These are phyloP conservation scores for Terfezia boudieri DNA, from an alignment of 495 filamentous ascomycete species.

Conservation along the genomic window DNA sequence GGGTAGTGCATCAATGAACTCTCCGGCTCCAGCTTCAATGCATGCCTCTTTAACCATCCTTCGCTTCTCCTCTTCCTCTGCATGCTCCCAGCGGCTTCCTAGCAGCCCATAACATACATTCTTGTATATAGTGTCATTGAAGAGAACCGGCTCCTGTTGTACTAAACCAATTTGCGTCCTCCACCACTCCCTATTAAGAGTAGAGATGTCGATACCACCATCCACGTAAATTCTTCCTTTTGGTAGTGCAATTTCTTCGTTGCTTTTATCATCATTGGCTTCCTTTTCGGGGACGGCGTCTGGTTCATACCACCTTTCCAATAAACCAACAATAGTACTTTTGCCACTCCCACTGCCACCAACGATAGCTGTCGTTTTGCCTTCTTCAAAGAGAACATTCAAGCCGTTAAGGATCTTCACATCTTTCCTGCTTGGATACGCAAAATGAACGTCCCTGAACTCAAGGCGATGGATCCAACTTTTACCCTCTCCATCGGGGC, in stretches of 20 bases:
- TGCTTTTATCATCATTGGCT: not conserved
- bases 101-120: constrained; percentile 44
- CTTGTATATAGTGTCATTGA: constrained; percentile 41
- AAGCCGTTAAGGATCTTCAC: constrained; percentile 2
- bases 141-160: constrained; percentile 48
- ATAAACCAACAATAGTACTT: constrained; percentile 40
- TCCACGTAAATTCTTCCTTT: constrained; percentile 10
- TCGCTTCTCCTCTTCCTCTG: constrained; percentile 27
- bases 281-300: not conserved
- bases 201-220: constrained; percentile 1
- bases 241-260: not conserved
- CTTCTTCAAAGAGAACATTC: constrained; percentile 4
- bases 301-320: constrained; percentile 41
- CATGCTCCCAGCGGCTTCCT: constrained; percentile 37
- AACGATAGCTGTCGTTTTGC: constrained; percentile 15
- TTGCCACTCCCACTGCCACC: constrained; percentile 41
- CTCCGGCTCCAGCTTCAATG: constrained; percentile 36
- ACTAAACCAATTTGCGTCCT: constrained; percentile 42
- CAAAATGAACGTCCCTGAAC: not conserved
- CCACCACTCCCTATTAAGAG: constrained; percentile 41
- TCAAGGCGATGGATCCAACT: not conserved
- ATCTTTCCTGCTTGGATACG: not conserved
- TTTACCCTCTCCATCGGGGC: constrained; percentile 1
- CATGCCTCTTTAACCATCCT: constrained; percentile 36
- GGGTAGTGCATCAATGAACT: constrained; percentile 37